Evolutionary conservation across 1,284 basidiomycete species (phyloP).

Genomic region (Rhodotorula mucilaginosa): DNA sequence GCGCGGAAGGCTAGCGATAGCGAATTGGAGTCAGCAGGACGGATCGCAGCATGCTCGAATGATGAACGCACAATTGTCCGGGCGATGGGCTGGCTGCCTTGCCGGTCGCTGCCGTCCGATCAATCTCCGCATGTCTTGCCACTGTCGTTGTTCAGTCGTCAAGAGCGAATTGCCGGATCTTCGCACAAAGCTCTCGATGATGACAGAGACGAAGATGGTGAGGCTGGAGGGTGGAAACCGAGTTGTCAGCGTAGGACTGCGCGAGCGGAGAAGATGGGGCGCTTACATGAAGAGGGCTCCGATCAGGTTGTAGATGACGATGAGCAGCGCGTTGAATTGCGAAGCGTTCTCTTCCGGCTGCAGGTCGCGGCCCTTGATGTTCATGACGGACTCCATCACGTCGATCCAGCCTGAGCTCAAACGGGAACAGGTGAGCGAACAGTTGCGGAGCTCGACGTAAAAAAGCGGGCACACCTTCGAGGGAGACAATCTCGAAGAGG

Average conservation of each 20-base stretch:
- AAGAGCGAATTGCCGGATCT: slow-evolving; percentile 74
- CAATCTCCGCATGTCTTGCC: slow-evolving; percentile 88
- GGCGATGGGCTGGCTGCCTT: slow-evolving; percentile 64
- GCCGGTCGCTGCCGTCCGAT: slow-evolving; percentile 85
- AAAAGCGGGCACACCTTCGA: slow-evolving; percentile 54
- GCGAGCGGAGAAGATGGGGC: too few species aligned
- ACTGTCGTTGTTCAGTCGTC: slow-evolving; percentile 87
- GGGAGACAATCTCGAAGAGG: slow-evolving; percentile 92
- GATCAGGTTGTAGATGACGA: slow-evolving; percentile 86
- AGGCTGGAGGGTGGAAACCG: slow-evolving; percentile 11
- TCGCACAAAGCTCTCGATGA: slow-evolving; percentile 48
- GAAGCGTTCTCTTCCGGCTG: slow-evolving; percentile 72
- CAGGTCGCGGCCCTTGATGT: slow-evolving; percentile 65
- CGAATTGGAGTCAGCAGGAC: neutral
- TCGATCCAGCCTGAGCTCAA: slow-evolving; percentile 73
- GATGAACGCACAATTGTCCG: slow-evolving; percentile 52
- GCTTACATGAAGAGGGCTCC: slow-evolving; percentile 81
- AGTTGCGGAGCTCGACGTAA: neutral
- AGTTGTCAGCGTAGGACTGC: neutral
- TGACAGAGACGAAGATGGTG: slow-evolving; percentile 32
- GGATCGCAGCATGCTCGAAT: slow-evolving; percentile 7
- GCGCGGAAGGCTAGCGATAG: slow-evolving; percentile 54
- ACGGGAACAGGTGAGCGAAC: too few species aligned
- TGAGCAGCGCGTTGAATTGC: slow-evolving; percentile 84
- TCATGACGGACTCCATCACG: slow-evolving; percentile 79